Base-by-base conservation (phyloP, 768 basidiomycete species). In the Hygrocybe coccinea region DNA sequence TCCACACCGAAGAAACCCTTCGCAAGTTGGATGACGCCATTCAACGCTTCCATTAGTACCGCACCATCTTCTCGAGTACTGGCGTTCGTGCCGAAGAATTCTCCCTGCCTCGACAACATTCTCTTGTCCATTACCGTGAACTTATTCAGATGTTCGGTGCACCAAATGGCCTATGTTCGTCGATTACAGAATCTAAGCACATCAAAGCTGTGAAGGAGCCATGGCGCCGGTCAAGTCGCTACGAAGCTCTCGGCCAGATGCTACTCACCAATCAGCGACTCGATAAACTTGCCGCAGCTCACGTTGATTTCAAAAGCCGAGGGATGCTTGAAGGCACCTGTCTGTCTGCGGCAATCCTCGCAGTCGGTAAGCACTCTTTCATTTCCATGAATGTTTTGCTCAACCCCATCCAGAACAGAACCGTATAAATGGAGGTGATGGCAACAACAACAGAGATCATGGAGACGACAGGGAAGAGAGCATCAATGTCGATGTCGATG, bases 141-240 rank as follows among this genome's bases (percentile, higher is more conserved):
- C 22, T 52, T 17, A 65, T 67, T 33, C 52, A 58, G 29, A 33
- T 41, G 2, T 65, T 61, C 54, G 62, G 62, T 10, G 59, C 64
- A 6, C 65, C 62, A 5, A 57, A 65, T 35, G 62, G 65, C 17
- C 38, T 62, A 7, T 65, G 61, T 47, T 62, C 65, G 12, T 64
- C 65, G 2, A 65, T 65, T 24, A 63, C 60, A 8, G 64, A 67
- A 54, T 60, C 64, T 1, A 61, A 63, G 22, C 65, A 67, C 39
- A 67, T 64, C 45, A 62, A 62, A 4, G 64, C 65, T n/a, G 65
- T 67, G 10, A 65, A 67, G 51, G 55, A 62, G 37, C 66, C 63
- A 4, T 67, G 63, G 61, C 41, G 56, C 1, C 56, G 61, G 2
- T 67, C 66, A 1, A 67, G 51, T 39, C 56, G 57, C 17, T 60